These are phyloP conservation scores for Aureobasidium sp. DNA, from an alignment of 2,329 filamentous ascomycete species.

Conservation along the genomic window DNA sequence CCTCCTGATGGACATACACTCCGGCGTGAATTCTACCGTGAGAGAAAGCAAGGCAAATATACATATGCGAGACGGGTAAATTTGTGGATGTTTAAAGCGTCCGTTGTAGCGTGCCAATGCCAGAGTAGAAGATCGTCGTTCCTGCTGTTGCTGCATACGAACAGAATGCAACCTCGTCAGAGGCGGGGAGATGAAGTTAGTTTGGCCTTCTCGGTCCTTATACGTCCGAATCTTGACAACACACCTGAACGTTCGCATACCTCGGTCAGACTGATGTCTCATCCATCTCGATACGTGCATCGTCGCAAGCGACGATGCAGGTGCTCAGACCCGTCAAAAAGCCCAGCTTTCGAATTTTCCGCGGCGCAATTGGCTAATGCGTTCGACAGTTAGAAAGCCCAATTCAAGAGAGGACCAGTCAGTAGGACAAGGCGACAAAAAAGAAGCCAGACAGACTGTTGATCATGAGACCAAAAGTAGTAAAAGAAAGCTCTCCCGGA, in stretches of 20 bases:
- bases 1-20: neutral
- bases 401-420: neutral
- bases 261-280: neutral
- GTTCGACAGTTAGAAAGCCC: conserved; percentile 3
- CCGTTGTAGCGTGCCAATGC: neutral
- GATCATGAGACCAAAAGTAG: neutral
- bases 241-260: neutral
- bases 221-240: neutral
- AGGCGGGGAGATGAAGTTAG: conserved; percentile 1
- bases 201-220: neutral
- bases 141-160: neutral
- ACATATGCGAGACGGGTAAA: neutral
- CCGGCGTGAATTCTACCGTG: conserved; percentile 2
- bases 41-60: neutral
- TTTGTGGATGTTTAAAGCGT: neutral
- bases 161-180: conserved; percentile 1
- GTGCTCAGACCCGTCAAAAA: neutral
- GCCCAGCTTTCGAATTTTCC: neutral
- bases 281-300: neutral
- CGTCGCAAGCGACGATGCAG: neutral
- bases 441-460: neutral
- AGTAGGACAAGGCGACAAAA: no score
- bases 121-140: conserved; percentile 1
- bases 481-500: conserved; percentile 9
- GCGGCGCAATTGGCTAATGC: neutral